Evolutionary conservation across 345 rosid species (phyloP).

Genomic region (Atalantia buxifolia): DNA sequence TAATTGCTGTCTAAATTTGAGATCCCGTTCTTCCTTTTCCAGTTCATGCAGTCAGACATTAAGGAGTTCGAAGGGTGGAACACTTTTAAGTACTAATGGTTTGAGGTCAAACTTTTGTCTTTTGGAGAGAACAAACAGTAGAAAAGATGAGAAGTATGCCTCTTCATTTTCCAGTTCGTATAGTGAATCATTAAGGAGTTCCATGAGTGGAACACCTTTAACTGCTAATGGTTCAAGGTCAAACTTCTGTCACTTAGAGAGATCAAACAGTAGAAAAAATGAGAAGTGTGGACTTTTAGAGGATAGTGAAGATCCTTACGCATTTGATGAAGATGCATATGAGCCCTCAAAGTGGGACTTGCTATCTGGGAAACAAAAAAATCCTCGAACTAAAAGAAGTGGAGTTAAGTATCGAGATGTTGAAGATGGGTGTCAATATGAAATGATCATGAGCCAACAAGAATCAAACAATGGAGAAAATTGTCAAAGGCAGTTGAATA

Average conservation of each 20-base stretch:
- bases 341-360: constrained; percentile 78
- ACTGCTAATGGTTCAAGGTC: constrained; percentile 38
- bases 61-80: constrained; percentile 36
- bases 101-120: constrained; percentile 33
- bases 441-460: constrained; percentile 35
- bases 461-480: constrained; percentile 37
- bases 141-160: constrained; percentile 24
- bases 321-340: constrained; percentile 77
- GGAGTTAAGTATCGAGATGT: constrained; percentile 28
- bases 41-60: constrained; percentile 49
- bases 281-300: constrained; percentile 32
- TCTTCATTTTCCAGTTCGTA: constrained; percentile 51
- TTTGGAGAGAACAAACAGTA: constrained; percentile 31
- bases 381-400: constrained; percentile 32
- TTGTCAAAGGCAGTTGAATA: constrained; percentile 35
- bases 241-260: constrained; percentile 29
- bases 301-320: constrained; percentile 72
- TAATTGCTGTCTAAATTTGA: constrained; percentile 36
- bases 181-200: constrained; percentile 43
- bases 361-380: constrained; percentile 47
- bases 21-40: constrained; percentile 45
- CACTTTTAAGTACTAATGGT: constrained; percentile 33
- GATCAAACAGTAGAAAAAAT: constrained; percentile 28
- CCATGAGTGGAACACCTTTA: constrained; percentile 33
- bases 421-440: constrained; percentile 35